Base-by-base conservation (phyloP, 345 rosid genomes). In the Murraya koenigii region DNA sequence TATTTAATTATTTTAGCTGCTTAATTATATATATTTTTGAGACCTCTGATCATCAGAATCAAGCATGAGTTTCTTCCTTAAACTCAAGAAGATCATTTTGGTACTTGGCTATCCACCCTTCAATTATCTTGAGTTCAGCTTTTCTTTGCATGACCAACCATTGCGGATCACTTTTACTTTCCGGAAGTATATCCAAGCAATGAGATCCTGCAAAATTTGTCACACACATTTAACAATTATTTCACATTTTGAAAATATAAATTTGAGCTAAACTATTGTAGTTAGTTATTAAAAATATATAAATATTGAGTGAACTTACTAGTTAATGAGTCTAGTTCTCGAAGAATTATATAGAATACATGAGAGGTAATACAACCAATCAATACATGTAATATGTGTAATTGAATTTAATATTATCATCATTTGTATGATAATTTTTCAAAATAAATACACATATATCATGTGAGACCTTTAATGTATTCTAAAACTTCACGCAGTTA, bases 121-220 rank as follows among this genome's bases (percentile, higher is more conserved):
- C 66, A 11, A 88, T 83, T 10, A 88, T 83, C 70, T 80, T 28
- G 17, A 84, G 67, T 65, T 82, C 88, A 3, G 36, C 55, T 63
- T 75, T 30, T 10, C 88, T 41, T 65, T 86, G 89, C 85, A 22
- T 56, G 39, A 75, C 78, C 72, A 86, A 30, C 89, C 87, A 85
- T 7, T 74, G 44, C 13, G 88, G 87, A 78, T 86, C 89, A 26
- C 41, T 59, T 62, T 58, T 32, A 0, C 22, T 36, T 20, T 70
- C 36, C 20, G 5, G 17, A 19, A 22, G 39, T 66, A 88, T 32
- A 56, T 88, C 88, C 83, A 83, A 78, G 75, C 88, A 83, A 83
- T 88, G 89, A 33, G 88, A 84, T 33, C 89, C 89, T 84, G 67
- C 70, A 62, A 28, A 28, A 49, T 49, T 14, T 17, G 14, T 41